Evolutionary conservation across 2,329 filamentous ascomycete genomes (phyloP).

Genomic region (Colletotrichum tabaci): DNA sequence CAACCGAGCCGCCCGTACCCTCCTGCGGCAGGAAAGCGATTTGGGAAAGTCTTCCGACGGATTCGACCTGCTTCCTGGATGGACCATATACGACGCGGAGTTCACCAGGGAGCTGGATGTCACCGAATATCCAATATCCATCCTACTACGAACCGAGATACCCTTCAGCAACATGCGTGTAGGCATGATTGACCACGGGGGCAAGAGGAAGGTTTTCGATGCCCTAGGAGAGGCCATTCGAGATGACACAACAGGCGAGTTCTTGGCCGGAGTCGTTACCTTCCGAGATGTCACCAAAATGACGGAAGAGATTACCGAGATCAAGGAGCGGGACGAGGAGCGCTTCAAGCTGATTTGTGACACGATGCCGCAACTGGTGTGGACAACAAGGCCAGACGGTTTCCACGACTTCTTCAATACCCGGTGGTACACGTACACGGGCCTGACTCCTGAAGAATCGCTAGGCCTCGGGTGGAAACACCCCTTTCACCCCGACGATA

Average conservation of each 20-base stretch:
- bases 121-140: constrained; percentile 77
- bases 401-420: constrained; percentile 81
- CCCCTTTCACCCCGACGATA: constrained; percentile 80
- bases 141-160: constrained; percentile 73
- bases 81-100: constrained; percentile 75
- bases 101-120: constrained; percentile 72
- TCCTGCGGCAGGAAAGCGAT: constrained; percentile 63
- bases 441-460: constrained; percentile 73
- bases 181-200: constrained; percentile 71
- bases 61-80: constrained; percentile 71
- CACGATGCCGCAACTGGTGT: constrained; percentile 80
- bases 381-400: constrained; percentile 79
- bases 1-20: constrained; percentile 74
- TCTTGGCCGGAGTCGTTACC: constrained; percentile 80
- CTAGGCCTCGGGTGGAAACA: constrained; percentile 74
- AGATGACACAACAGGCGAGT: constrained; percentile 78
- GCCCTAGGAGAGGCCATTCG: constrained; percentile 76
- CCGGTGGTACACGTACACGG: constrained; percentile 86
- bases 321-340: constrained; percentile 79
- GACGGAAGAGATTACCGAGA: constrained; percentile 77
- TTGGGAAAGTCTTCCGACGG: constrained; percentile 60
- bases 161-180: constrained; percentile 73
- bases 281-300: constrained; percentile 82
- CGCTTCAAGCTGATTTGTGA: constrained; percentile 84
- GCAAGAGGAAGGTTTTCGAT: constrained; percentile 73